Conservation (phyloP, 179 eudicot genomes). For the Beta lomatogona region DNA sequence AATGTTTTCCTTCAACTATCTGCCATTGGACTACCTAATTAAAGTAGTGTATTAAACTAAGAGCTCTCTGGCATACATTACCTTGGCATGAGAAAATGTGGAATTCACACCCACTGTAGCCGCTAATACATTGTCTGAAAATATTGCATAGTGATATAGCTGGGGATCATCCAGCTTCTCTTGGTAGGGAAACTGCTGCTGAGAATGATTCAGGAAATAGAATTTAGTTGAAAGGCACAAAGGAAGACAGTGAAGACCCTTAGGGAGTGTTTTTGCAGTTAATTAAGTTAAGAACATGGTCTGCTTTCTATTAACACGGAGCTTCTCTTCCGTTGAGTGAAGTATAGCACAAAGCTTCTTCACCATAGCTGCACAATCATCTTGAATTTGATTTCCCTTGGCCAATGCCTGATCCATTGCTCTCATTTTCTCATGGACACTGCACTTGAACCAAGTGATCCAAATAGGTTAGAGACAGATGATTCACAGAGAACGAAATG, state of each 20-base stretch:
- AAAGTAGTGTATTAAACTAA: neutral
- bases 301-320: constrained; percentile 85
- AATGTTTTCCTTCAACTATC: too few species aligned
- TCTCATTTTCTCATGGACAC: constrained; percentile 55
- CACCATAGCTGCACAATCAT: constrained; percentile 80
- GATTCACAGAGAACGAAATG: neutral
- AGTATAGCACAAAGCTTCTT: constrained; percentile 97
- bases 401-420: constrained; percentile 85
- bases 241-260: constrained; percentile 97
- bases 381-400: constrained; percentile 86
- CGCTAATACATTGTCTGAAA: constrained; percentile 88
- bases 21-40: neutral
- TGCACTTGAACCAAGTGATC: constrained; percentile 28
- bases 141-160: constrained; percentile 86
- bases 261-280: constrained; percentile 92
- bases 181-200: constrained; percentile 59
- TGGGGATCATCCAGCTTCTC: constrained; percentile 68
- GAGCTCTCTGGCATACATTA: constrained; percentile 26
- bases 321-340: constrained; percentile 93
- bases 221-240: constrained; percentile 85
- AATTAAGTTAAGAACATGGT: constrained; percentile 80
- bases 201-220: constrained; percentile 63
- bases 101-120: constrained; percentile 94
- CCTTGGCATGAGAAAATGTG: constrained; percentile 83
- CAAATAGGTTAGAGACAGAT: neutral